phyloP scores from a whole-genome alignment of 345 rosid genomes.

The Abelmoschus esculentus region DNA sequence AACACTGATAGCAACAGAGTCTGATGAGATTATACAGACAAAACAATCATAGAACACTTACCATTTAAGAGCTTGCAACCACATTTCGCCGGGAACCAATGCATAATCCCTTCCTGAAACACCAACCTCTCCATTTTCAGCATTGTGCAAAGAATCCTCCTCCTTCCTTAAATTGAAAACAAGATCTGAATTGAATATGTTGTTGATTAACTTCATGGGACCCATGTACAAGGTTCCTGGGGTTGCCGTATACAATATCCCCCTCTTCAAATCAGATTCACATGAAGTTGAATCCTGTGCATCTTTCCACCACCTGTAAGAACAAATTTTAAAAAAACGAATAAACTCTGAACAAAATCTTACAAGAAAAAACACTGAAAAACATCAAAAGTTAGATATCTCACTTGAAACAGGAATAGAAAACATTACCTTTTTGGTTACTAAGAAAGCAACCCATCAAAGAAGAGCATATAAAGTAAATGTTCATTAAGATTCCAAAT shows the following conservation, averaged over 20 bases:
- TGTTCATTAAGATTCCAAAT: not conserved
- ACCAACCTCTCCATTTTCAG: constrained; percentile 62
- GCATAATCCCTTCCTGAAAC: constrained; percentile 88
- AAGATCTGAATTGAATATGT: constrained; percentile 75
- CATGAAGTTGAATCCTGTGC: constrained; percentile 46
- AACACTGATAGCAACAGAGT: not conserved
- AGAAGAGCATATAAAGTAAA: not conserved
- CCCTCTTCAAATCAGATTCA: constrained; percentile 50
- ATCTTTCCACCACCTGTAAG: constrained; percentile 90
- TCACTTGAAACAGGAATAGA: not conserved
- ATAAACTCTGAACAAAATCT: constrained; percentile 7
- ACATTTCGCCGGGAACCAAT: constrained; percentile 87
- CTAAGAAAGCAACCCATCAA: not conserved
- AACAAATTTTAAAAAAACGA: not conserved
- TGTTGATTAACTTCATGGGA: constrained; percentile 92
- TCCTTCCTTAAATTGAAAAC: constrained; percentile 70
- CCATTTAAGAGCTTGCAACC: constrained; percentile 94
- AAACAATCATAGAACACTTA: constrained; percentile 20
- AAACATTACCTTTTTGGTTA: not conserved
- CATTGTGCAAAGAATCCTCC: constrained; percentile 41
- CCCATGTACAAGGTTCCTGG: constrained; percentile 58
- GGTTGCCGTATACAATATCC: constrained; percentile 59
- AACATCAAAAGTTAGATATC: not conserved
- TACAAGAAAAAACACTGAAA: not conserved
- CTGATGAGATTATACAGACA: not conserved